Conservation (phyloP, 495 filamentous ascomycete genomes). For the Xylaria castorea region DNA sequence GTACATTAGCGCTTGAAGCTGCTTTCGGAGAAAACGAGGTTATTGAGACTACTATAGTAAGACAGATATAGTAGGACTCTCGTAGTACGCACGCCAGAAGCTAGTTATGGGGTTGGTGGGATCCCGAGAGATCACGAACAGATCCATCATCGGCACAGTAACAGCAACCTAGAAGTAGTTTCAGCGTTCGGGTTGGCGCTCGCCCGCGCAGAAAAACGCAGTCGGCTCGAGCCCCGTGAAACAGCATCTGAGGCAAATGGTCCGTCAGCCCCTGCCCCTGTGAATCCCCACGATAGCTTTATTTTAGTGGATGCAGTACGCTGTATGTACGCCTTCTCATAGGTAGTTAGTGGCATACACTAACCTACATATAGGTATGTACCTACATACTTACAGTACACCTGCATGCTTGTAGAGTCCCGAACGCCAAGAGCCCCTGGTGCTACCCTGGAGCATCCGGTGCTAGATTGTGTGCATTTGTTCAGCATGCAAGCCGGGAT, state of each 20-base stretch:
- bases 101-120: background rate
- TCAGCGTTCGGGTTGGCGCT: conserved; percentile 39
- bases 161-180: conserved; percentile 24
- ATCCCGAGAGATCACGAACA: conserved; percentile 19
- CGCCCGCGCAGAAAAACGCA: conserved; percentile 23
- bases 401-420: background rate
- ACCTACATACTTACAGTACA: too few relatives aligned
- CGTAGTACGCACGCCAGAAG: background rate
- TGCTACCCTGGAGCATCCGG: background rate
- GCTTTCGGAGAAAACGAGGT: background rate
- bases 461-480: background rate
- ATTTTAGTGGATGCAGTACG: background rate
- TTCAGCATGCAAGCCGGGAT: background rate
- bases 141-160: conserved; percentile 27
- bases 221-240: conserved; percentile 29
- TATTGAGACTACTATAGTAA: background rate
- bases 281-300: conserved; percentile 18
- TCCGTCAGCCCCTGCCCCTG: conserved; percentile 16
- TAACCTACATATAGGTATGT: too few relatives aligned
- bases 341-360: too few relatives aligned
- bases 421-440: conserved; percentile 22
- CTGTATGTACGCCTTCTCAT: background rate
- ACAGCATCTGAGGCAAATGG: conserved; percentile 39
- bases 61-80: background rate
- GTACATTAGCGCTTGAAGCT: background rate